Evolutionary conservation across 805 yeast species (phyloP).

Genomic region (Wickerhamiella azymoides): DNA sequence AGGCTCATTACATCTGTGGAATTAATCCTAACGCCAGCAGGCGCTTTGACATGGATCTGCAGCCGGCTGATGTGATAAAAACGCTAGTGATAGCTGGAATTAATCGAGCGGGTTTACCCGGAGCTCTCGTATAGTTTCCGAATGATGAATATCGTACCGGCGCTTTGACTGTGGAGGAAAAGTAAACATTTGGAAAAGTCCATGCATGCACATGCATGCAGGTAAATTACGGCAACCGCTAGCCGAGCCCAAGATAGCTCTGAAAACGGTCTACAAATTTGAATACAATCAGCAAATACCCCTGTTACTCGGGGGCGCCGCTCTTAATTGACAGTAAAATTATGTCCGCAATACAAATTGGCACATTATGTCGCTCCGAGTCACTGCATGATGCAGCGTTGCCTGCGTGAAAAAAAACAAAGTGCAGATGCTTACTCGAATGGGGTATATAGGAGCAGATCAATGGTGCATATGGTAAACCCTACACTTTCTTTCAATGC

Average conservation of each 20-base stretch:
- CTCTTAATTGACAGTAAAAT: no score
- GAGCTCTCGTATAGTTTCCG: no score
- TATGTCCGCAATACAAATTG: no score
- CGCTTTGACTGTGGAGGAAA: background rate
- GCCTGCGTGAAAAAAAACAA: background rate
- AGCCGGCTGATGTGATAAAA: no score
- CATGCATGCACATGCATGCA: background rate
- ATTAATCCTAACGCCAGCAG: no score
- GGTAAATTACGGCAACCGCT: background rate
- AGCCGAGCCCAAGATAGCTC: background rate
- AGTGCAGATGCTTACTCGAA: background rate
- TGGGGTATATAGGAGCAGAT: background rate
- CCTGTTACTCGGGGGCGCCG: background rate
- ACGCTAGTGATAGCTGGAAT: no score
- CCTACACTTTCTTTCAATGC: slow-evolving; percentile 4
- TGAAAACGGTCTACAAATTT: background rate
- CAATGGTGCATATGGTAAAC: background rate
- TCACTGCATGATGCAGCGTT: background rate
- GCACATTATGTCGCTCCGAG: background rate
- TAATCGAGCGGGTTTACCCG: no score
- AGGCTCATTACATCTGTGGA: no score
- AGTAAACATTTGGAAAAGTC: background rate
- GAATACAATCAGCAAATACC: background rate
- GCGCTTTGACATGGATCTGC: no score
- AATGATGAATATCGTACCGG: no score